These are phyloP conservation scores for Candida khao-thaluensis DNA, from an alignment of 805 yeast genomes.

Conservation along the genomic window DNA sequence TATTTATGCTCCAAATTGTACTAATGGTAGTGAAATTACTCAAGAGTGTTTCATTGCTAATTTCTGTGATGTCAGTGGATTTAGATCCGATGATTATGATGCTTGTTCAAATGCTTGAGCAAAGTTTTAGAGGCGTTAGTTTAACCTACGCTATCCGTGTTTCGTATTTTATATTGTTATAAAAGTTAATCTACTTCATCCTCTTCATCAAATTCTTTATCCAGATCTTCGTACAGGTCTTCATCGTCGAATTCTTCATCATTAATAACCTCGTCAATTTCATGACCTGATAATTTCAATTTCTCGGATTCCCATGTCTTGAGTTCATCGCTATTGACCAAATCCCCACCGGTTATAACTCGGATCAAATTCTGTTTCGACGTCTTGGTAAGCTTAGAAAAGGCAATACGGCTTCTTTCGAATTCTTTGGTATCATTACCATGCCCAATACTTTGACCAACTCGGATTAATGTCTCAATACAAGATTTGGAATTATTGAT, in stretches of 20 bases:
- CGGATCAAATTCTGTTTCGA: constrained; percentile 51
- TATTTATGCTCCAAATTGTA: constrained; percentile 54
- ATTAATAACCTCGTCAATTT: constrained; percentile 19
- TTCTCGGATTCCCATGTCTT: constrained; percentile 40
- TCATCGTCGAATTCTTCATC: constrained; percentile 8
- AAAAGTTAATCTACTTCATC: constrained; percentile 7
- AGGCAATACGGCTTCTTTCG: constrained; percentile 46
- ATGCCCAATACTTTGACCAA: constrained; percentile 93
- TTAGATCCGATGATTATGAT: constrained; percentile 11
- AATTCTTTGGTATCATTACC: constrained; percentile 48
- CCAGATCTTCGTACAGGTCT: constrained; percentile 7
- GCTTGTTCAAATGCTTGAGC: constrained; percentile 3
- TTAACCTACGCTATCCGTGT: too few relatives aligned
- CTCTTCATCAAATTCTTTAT: constrained; percentile 4
- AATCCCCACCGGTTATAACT: constrained; percentile 57
- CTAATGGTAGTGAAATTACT: constrained; percentile 22
- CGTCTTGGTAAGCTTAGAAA: constrained; percentile 47
- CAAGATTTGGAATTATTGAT: constrained; percentile 62
- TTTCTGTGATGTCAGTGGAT: constrained; percentile 19
- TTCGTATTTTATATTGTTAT: too few relatives aligned
- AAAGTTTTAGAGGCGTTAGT: background rate
- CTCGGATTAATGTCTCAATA: constrained; percentile 80
- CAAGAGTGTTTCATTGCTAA: constrained; percentile 22
- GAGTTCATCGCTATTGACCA: constrained; percentile 28
- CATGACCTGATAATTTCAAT: constrained; percentile 23